Evolutionary conservation across 768 basidiomycete genomes (phyloP).

Genomic region (Suillus subalutaceus): DNA sequence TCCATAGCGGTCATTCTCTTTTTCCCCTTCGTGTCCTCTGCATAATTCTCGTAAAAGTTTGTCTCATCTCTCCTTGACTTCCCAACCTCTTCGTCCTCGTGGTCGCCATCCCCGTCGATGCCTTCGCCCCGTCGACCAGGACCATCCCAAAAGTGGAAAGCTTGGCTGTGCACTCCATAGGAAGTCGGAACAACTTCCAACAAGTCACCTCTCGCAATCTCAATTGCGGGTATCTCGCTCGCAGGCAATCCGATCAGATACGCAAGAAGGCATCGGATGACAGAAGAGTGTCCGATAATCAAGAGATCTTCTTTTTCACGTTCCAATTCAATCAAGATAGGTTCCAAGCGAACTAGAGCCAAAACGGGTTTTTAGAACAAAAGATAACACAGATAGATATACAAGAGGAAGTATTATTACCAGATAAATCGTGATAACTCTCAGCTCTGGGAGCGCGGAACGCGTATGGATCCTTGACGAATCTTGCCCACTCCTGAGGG

Average conservation of each 20-base stretch:
- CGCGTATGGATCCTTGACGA: conserved; percentile 90
- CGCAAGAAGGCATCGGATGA: conserved; percentile 93
- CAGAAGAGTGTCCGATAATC: conserved; percentile 96
- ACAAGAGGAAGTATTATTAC: conserved; percentile 40
- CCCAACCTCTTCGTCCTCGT: conserved; percentile 18
- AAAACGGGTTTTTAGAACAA: conserved; percentile 4
- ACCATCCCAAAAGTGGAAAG: conserved; percentile 92
- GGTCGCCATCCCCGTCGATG: conserved; percentile 35
- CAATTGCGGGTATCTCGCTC: conserved; percentile 95
- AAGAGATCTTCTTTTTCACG: conserved; percentile 92
- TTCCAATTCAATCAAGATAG: conserved; percentile 90
- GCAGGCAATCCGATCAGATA: conserved; percentile 94
- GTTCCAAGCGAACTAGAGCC: conserved; percentile 86
- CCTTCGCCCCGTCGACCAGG: conserved; percentile 61
- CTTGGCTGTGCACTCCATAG: conserved; percentile 88
- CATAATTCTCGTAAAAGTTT: conserved; percentile 91
- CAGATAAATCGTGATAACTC: conserved; percentile 94
- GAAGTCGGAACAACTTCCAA: conserved; percentile 89
- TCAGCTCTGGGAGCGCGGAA: conserved; percentile 93
- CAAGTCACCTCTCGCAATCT: conserved; percentile 95
- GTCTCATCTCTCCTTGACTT: conserved; percentile 54
- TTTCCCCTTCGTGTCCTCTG: conserved; percentile 72
- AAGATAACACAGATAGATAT: conserved; percentile 5
- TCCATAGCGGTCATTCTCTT: conserved; percentile 40
- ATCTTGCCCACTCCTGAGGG: conserved; percentile 92